Percentiles rank a stretch among this genome's conserved stretches.
Conservation (phyloP, 2,329 filamentous ascomycete genomes). For the Colletotrichum orchidophilum region DNA sequence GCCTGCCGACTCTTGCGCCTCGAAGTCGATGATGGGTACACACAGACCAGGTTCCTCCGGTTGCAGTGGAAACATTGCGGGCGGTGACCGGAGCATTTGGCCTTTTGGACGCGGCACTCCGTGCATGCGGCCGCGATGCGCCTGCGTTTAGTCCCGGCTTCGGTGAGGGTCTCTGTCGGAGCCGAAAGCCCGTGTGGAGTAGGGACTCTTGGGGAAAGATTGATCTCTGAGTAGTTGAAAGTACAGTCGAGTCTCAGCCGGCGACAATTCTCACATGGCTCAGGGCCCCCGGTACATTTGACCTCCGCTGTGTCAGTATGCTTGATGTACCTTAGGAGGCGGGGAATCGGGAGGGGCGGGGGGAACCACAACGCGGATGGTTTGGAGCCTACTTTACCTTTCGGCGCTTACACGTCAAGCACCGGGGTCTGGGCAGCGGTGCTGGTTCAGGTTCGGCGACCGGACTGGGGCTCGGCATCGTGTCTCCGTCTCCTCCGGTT, state of each 20-base stretch:
- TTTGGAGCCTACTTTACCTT: background rate
- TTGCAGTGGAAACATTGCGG: constrained; percentile 23
- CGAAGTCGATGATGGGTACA: background rate
- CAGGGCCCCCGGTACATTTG: constrained; percentile 13
- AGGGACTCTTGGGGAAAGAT: background rate
- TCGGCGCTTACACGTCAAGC: constrained; percentile 20
- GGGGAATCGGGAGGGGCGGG: background rate
- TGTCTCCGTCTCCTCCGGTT: background rate
- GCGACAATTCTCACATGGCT: constrained; percentile 19
- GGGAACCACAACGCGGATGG: background rate
- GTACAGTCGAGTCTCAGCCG: constrained; percentile 10
- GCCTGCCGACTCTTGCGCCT: background rate
- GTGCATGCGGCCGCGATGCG: constrained; percentile 42
- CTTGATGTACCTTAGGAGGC: background rate
- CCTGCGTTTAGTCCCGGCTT: constrained; percentile 41
- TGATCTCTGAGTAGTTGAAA: constrained; percentile 16
- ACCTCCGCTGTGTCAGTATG: background rate
- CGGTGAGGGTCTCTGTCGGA: constrained; percentile 33
- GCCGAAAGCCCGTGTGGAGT: constrained; percentile 3
- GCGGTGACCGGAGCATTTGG: constrained; percentile 45
- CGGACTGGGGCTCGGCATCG: constrained; percentile 16
- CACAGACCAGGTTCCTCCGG: constrained; percentile 10
- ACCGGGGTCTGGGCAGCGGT: constrained; percentile 2
- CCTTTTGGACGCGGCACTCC: constrained; percentile 46
- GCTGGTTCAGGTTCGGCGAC: background rate